These are phyloP conservation scores for Penicillium sp. DNA, from an alignment of 2,329 filamentous ascomycete genomes.

Conservation along the genomic window DNA sequence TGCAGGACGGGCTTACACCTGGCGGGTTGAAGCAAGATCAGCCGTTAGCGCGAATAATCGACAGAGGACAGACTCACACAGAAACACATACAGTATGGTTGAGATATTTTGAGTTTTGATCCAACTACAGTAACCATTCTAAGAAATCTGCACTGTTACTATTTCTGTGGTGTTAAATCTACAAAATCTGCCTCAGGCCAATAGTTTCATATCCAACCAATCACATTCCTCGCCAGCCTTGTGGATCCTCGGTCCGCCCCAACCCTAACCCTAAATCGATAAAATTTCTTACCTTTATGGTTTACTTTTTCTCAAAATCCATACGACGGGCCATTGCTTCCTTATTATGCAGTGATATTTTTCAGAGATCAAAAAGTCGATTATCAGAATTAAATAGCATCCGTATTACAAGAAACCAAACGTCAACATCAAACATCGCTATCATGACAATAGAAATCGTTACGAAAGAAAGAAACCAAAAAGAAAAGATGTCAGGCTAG, in stretches of 20 bases:
- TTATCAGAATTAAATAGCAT: background rate
- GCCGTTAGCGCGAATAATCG: too few relatives aligned
- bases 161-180: too few relatives aligned
- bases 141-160: too few relatives aligned
- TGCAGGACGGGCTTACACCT: background rate
- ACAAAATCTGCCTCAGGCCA: background rate
- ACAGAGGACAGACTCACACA: background rate
- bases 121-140: too few relatives aligned
- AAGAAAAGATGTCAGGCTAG: background rate
- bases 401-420: background rate
- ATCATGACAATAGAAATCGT: slow-evolving; percentile 1
- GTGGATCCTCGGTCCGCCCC: background rate
- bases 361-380: background rate
- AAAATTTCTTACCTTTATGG: too few relatives aligned
- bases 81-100: background rate
- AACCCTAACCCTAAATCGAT: background rate
- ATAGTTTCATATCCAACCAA: background rate
- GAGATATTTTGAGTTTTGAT: too few relatives aligned
- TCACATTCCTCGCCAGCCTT: background rate
- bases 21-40: too few relatives aligned
- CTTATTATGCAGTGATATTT: background rate
- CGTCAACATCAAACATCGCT: background rate
- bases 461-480: background rate
- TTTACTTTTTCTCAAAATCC: too few relatives aligned
- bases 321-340: too few relatives aligned